phyloP scores from a whole-genome alignment of 2,329 filamentous ascomycete species.

The Penicillium sp. region DNA sequence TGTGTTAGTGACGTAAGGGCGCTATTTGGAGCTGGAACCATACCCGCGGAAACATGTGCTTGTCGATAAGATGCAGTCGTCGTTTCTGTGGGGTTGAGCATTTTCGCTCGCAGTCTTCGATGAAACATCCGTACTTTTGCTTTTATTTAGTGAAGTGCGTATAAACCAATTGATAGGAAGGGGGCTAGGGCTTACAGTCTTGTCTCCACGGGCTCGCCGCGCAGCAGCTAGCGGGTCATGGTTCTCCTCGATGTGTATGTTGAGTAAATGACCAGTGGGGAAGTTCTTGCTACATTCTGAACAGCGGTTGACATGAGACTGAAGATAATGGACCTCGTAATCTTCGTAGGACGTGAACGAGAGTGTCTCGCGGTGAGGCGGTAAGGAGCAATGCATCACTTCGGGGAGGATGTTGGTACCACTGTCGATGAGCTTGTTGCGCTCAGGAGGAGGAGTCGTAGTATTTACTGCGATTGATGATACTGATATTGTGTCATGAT shows the following conservation, averaged over 20 bases:
- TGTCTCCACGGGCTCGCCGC: slow-evolving; percentile 75
- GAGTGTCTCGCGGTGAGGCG: slow-evolving; percentile 71
- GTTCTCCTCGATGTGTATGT: slow-evolving; percentile 84
- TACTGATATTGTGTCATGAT: slow-evolving; percentile 25
- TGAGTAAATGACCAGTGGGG: slow-evolving; percentile 76
- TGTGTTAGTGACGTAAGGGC: background rate
- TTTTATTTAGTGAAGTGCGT: background rate
- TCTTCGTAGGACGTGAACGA: slow-evolving; percentile 73
- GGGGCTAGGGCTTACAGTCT: slow-evolving; percentile 61
- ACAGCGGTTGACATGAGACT: slow-evolving; percentile 80
- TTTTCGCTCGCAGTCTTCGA: slow-evolving; percentile 81
- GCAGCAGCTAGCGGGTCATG: slow-evolving; percentile 79
- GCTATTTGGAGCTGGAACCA: slow-evolving; percentile 5
- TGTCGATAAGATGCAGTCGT: slow-evolving; percentile 85
- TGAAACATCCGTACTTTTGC: slow-evolving; percentile 77
- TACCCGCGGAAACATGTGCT: slow-evolving; percentile 80
- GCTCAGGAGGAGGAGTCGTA: slow-evolving; percentile 21
- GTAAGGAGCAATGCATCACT: slow-evolving; percentile 76
- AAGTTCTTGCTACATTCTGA: slow-evolving; percentile 83
- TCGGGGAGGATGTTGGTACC: slow-evolving; percentile 46
- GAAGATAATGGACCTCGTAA: slow-evolving; percentile 83
- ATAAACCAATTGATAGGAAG: background rate
- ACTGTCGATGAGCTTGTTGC: slow-evolving; percentile 61
- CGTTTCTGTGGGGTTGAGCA: slow-evolving; percentile 83
- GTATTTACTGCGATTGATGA: slow-evolving; percentile 31